phyloP scores from a whole-genome alignment of 768 basidiomycete genomes.

The Grammothele lineata region DNA sequence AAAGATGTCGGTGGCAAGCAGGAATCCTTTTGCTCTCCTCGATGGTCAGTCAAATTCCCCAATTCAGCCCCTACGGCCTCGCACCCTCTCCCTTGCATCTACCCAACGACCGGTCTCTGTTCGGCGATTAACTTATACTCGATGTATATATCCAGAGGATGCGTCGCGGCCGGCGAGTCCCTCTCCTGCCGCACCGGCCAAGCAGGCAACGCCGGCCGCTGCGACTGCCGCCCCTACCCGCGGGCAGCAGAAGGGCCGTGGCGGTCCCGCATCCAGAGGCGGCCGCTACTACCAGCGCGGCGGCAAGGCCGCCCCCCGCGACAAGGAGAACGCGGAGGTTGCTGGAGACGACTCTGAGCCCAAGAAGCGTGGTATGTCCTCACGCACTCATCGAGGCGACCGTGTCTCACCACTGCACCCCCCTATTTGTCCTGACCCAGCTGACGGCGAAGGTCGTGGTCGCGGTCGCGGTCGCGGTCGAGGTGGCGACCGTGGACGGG shows the following conservation, averaged over 20 bases:
- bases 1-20: constrained; percentile 87
- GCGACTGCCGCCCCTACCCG: constrained; percentile 33
- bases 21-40: constrained; percentile 82
- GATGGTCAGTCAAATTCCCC: constrained; percentile 67
- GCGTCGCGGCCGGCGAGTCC: constrained; percentile 39
- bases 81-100: background rate
- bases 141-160: constrained; percentile 32
- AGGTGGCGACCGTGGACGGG: constrained; percentile 46
- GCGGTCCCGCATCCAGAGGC: constrained; percentile 58
- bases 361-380: constrained; percentile 21
- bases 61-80: too few relatives aligned
- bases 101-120: background rate
- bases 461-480: constrained; percentile 36
- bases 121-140: background rate
- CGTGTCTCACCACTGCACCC: background rate
- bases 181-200: constrained; percentile 28
- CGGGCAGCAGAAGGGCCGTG: constrained; percentile 41
- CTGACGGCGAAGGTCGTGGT: constrained; percentile 39
- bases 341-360: constrained; percentile 35
- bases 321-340: constrained; percentile 29
- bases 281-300: constrained; percentile 72
- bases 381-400: background rate
- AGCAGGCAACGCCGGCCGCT: constrained; percentile 24
- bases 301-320: constrained; percentile 41
- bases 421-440: constrained; percentile 13